A percentile compares a stretch with the other conserved stretches of the same genome.
Conservation (phyloP, 2,329 filamentous ascomycete genomes). For the Mycosphaerella sp. region DNA sequence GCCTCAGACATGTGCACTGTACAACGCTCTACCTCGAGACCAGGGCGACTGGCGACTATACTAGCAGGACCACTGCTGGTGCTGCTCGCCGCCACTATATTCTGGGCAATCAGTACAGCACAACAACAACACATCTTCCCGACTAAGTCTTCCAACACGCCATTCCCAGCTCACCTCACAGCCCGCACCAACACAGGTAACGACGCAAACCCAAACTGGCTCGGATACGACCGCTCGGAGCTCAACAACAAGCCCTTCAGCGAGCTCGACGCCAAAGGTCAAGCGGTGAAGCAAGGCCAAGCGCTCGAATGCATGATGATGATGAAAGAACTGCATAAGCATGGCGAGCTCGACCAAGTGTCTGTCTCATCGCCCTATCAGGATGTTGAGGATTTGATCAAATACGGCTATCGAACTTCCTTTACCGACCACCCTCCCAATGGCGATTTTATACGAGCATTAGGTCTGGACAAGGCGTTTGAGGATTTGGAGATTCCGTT, state of each 20-base stretch:
- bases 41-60: no score
- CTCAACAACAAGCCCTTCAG: neutral
- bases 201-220: neutral
- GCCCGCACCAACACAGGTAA: neutral
- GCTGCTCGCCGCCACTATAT: neutral
- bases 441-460: neutral
- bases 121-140: neutral
- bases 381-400: slow-evolving; percentile 1
- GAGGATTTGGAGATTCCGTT: neutral
- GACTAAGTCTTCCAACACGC: neutral
- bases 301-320: slow-evolving; percentile 2
- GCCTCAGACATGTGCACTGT: no score
- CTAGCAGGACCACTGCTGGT: no score
- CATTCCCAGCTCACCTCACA: neutral
- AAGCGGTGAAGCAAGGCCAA: slow-evolving; percentile 1
- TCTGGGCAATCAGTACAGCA: neutral
- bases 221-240: neutral
- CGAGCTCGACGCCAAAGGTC: slow-evolving; percentile 1
- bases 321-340: no score
- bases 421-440: slow-evolving; percentile 1
- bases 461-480: neutral
- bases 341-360: neutral
- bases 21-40: no score
- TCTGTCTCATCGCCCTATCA: neutral
- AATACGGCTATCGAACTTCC: neutral